A percentile compares a stretch with the other conserved stretches of the same genome.
Evolutionary conservation across 768 basidiomycete species (phyloP).

Genomic region (Boletus subparvulus): DNA sequence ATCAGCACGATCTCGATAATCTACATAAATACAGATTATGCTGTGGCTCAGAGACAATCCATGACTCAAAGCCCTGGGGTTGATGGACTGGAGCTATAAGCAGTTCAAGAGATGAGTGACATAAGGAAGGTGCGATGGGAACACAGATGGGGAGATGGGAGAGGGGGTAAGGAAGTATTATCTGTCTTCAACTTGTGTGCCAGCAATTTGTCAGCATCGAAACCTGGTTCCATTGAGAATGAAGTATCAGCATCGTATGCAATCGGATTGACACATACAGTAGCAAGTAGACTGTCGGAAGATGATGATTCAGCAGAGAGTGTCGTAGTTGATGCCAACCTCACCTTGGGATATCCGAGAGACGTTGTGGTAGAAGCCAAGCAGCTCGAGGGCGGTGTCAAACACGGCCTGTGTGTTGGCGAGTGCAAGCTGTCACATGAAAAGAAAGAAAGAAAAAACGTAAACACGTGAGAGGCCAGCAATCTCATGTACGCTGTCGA

Average conservation of each 20-base stretch:
- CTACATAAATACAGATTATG: too few relatives aligned
- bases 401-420: too few relatives aligned
- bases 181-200: conserved; percentile 12
- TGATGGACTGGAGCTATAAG: too few relatives aligned
- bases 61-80: too few relatives aligned
- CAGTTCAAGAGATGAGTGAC: conserved; percentile 60
- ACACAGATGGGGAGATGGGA: conserved; percentile 83
- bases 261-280: conserved; percentile 42
- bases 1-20: too few relatives aligned
- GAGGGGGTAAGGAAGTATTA: conserved; percentile 31
- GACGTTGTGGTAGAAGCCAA: too few relatives aligned
- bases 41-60: too few relatives aligned
- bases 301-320: conserved; percentile 9
- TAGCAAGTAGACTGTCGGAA: conserved; percentile 38
- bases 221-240: conserved; percentile 16
- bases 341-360: conserved; percentile 42
- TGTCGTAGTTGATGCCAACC: conserved; percentile 43
- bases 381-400: too few relatives aligned
- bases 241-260: conserved; percentile 13
- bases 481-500: too few relatives aligned
- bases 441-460: too few relatives aligned
- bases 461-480: too few relatives aligned
- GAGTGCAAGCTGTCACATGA: too few relatives aligned
- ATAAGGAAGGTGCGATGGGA: conserved; percentile 88
- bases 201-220: conserved; percentile 9